Percentiles rank a stretch among this genome's conserved stretches.
Evolutionary conservation across 768 basidiomycete species (phyloP).

Genomic region (Goffeauzyma gilvescens): DNA sequence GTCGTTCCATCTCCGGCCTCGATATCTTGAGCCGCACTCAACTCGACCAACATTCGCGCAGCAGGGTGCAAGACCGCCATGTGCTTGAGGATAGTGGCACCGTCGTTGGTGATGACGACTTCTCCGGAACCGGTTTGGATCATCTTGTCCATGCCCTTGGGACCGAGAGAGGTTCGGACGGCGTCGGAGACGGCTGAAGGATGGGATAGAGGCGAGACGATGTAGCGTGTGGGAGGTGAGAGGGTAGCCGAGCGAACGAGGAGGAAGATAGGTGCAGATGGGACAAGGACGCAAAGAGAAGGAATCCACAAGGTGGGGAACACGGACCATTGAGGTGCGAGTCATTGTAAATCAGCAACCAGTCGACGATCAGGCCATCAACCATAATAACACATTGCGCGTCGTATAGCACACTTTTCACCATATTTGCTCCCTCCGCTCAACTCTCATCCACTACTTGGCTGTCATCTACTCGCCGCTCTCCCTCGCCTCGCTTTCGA

Average conservation of each 20-base stretch:
- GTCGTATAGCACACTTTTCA: too few species aligned
- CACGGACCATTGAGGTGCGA: too few species aligned
- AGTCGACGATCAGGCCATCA: too few species aligned
- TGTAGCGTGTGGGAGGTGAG: background rate
- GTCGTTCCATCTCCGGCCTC: constrained; percentile 99
- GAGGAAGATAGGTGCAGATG: too few species aligned
- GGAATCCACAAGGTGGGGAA: too few species aligned
- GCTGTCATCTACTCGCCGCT: too few species aligned
- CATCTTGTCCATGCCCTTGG: constrained; percentile 99
- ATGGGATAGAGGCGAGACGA: background rate
- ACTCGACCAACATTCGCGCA: constrained; percentile 96
- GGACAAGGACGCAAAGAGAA: too few species aligned
- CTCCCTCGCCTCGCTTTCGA: too few species aligned
- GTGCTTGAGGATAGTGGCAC: constrained; percentile 79
- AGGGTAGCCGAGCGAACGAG: background rate
- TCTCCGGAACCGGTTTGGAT: constrained; percentile 93
- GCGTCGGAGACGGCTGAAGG: constrained; percentile 80
- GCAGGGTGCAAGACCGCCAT: constrained; percentile 94
- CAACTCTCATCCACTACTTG: too few species aligned
- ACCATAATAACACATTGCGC: too few species aligned
- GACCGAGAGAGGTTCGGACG: constrained; percentile 86
- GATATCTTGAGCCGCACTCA: constrained; percentile 92
- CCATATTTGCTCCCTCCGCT: too few species aligned
- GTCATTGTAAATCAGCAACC: too few species aligned
- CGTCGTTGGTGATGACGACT: constrained; percentile 95